These are phyloP conservation scores for Pleomassaria siparia DNA, from an alignment of 2,329 filamentous ascomycete species.

Conservation along the genomic window DNA sequence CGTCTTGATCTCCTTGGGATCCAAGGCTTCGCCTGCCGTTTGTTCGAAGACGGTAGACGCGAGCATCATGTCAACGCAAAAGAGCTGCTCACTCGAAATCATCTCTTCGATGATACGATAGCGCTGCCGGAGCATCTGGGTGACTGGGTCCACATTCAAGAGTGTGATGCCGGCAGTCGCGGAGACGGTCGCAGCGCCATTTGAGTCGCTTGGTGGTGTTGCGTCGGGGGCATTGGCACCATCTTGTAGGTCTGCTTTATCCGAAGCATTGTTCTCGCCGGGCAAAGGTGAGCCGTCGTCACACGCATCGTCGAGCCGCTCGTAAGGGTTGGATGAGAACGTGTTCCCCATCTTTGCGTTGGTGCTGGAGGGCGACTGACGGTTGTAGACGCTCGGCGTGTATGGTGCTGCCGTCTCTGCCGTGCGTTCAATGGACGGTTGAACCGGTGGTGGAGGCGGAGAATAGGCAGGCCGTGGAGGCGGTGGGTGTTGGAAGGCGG, in stretches of 20 bases:
- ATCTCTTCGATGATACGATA: conserved; percentile 87
- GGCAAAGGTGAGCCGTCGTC: background rate
- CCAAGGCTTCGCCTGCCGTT: conserved; percentile 79
- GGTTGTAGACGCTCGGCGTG: conserved; percentile 16
- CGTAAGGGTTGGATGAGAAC: background rate
- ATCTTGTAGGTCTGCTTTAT: background rate
- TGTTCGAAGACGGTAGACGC: conserved; percentile 97
- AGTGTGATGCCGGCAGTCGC: background rate
- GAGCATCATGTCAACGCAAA: conserved; percentile 94
- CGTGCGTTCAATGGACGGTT: conserved; percentile 14
- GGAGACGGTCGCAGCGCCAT: background rate
- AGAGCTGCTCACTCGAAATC: conserved; percentile 87
- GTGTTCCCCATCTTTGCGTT: background rate
- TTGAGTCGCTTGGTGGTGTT: no score
- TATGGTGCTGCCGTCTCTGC: background rate
- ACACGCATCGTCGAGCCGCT: background rate
- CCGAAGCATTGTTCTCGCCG: background rate
- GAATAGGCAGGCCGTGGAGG: conserved; percentile 47
- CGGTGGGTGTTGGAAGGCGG: conserved; percentile 16
- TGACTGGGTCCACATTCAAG: conserved; percentile 23
- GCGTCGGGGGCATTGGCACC: background rate
- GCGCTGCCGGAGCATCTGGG: conserved; percentile 66
- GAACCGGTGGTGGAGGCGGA: conserved; percentile 46
- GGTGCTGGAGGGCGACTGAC: conserved; percentile 11
- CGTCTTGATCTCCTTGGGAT: conserved; percentile 79